A percentile compares a stretch with the other conserved stretches of the same genome.
These are phyloP conservation scores for Chalciporus pseudorubinellus DNA, from an alignment of 768 basidiomycete species.

Conservation along the genomic window DNA sequence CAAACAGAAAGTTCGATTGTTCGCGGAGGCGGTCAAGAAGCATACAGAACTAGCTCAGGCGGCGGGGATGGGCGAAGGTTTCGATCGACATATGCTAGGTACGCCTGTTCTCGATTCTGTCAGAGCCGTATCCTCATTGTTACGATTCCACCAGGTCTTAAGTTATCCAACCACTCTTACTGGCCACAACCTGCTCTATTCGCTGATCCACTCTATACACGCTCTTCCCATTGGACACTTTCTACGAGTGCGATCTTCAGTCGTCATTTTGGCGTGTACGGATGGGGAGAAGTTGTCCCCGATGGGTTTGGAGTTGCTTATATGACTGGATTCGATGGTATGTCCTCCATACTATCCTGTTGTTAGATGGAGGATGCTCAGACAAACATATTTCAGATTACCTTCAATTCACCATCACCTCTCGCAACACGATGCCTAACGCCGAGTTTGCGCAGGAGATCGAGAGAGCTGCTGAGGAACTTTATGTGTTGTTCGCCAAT, in stretches of 20 bases:
- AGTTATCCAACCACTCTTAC: constrained; percentile 57
- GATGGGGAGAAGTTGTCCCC: constrained; percentile 95
- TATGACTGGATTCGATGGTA: constrained; percentile 84
- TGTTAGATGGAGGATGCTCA: constrained; percentile 4
- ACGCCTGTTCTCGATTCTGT: constrained; percentile 15
- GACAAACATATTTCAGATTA: constrained; percentile 46
- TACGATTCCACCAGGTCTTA: constrained; percentile 51
- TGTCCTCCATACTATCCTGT: constrained; percentile 16
- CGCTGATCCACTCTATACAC: constrained; percentile 67
- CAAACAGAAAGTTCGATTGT: constrained; percentile 48
- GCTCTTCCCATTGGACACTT: constrained; percentile 80
- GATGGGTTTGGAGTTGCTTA: constrained; percentile 95
- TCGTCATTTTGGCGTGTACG: constrained; percentile 80
- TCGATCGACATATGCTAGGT: constrained; percentile 90
- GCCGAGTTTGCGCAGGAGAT: constrained; percentile 71
- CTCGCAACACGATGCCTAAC: constrained; percentile 82
- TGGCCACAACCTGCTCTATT: constrained; percentile 71
- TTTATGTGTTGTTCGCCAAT: constrained; percentile 56
- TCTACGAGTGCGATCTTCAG: constrained; percentile 89
- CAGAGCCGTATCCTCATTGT: not conserved
- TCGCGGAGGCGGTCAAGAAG: constrained; percentile 58
- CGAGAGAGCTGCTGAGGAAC: constrained; percentile 57
- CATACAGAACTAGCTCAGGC: constrained; percentile 66
- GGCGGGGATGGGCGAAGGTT: constrained; percentile 66
- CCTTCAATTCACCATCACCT: constrained; percentile 86